These are phyloP conservation scores for Gleditsia sinensis DNA, from an alignment of 306 rosid species.

Conservation along the genomic window DNA sequence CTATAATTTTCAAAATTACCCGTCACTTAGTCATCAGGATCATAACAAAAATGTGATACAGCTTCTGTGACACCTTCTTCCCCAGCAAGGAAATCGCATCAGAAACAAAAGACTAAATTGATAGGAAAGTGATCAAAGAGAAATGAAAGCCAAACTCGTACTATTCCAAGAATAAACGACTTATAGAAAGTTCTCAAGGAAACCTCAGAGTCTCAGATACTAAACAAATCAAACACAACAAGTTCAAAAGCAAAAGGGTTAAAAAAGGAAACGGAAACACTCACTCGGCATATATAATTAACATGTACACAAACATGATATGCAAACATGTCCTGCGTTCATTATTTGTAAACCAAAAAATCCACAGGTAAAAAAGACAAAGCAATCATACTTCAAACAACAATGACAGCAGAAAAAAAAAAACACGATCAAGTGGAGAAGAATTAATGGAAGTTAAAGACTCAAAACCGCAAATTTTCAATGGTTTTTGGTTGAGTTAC, in stretches of 20 bases:
- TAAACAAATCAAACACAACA: constrained; percentile 34
- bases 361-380: constrained; percentile 6
- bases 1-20: constrained; percentile 30
- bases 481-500: constrained; percentile 45
- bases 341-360: not conserved
- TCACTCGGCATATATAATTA: not conserved
- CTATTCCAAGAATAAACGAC: not conserved
- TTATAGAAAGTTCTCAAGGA: constrained; percentile 12
- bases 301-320: not conserved
- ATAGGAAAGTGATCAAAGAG: constrained; percentile 22
- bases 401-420: constrained; percentile 35
- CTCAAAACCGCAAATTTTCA: constrained; percentile 31
- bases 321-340: not conserved
- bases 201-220: constrained; percentile 20
- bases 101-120: constrained; percentile 16
- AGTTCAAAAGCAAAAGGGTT: not conserved
- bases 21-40: constrained; percentile 21
- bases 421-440: constrained; percentile 35
- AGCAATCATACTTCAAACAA: constrained; percentile 11
- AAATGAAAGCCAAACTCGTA: not conserved
- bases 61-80: not conserved
- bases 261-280: not conserved
- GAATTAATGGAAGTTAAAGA: constrained; percentile 18
- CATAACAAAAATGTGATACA: constrained; percentile 7
- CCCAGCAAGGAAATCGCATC: constrained; percentile 12